These are phyloP conservation scores for Metarhizium sp. DNA, from an alignment of 2,329 filamentous ascomycete species.

Conservation along the genomic window DNA sequence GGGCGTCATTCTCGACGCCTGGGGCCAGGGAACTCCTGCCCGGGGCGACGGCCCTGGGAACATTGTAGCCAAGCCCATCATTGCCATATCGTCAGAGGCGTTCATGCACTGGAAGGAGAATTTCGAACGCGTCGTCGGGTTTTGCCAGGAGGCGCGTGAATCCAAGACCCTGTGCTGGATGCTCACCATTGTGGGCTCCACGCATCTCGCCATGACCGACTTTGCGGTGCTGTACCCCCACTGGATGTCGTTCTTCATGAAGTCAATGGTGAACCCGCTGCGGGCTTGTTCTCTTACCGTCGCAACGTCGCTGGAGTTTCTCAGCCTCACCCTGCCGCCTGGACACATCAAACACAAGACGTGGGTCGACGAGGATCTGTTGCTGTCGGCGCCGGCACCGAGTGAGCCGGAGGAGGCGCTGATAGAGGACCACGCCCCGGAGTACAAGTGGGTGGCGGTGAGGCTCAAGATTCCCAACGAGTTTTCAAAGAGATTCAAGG, in stretches of 20 bases:
- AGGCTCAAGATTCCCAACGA: constrained; percentile 50
- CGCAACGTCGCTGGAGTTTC: constrained; percentile 53
- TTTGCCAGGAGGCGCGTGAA: constrained; percentile 46
- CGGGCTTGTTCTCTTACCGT: constrained; percentile 56
- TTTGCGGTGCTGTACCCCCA: constrained; percentile 55
- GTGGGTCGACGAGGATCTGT: constrained; percentile 43
- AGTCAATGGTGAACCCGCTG: constrained; percentile 53
- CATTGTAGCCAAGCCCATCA: constrained; percentile 41
- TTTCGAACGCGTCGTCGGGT: constrained; percentile 44
- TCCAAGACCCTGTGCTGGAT: constrained; percentile 39
- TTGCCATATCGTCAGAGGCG: constrained; percentile 57
- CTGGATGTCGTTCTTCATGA: constrained; percentile 47
- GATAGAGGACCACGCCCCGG: constrained; percentile 42
- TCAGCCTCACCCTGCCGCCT: constrained; percentile 40
- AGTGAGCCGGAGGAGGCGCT: constrained; percentile 32
- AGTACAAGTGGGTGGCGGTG: constrained; percentile 48
- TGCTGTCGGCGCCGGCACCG: constrained; percentile 30
- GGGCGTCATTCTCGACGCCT: constrained; percentile 58
- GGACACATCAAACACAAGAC: constrained; percentile 37
- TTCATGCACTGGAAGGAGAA: constrained; percentile 64
- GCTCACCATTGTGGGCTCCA: constrained; percentile 46
- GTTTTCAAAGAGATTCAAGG: constrained; percentile 37
- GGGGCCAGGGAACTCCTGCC: constrained; percentile 42
- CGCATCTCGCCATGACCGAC: constrained; percentile 58
- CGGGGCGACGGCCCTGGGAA: constrained; percentile 33